phyloP scores from a whole-genome alignment of 164 flowering plant genomes.

The Brasenia schreberi region DNA sequence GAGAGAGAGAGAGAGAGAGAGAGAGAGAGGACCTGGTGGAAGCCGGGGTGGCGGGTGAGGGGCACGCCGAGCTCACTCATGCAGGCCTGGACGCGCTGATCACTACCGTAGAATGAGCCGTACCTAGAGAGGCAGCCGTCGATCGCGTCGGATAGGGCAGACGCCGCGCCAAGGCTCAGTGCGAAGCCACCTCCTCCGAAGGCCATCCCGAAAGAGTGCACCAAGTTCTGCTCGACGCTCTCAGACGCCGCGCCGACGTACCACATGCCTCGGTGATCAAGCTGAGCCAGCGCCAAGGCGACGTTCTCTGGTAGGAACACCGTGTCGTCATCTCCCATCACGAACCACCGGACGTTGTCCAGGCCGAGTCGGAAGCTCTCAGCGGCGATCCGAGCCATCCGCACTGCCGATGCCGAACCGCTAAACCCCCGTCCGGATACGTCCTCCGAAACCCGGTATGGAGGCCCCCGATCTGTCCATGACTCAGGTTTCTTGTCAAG shows the following conservation, averaged over 20 bases:
- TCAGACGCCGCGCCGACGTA: slow-evolving; percentile 75
- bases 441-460: slow-evolving; percentile 36
- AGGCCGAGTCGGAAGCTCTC: slow-evolving; percentile 39
- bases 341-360: slow-evolving; percentile 70
- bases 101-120: slow-evolving; percentile 56
- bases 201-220: slow-evolving; percentile 66
- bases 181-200: slow-evolving; percentile 95
- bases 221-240: slow-evolving; percentile 67
- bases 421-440: slow-evolving; percentile 28
- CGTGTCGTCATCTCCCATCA: slow-evolving; percentile 94
- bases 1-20: background rate
- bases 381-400: slow-evolving; percentile 54
- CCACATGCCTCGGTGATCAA: slow-evolving; percentile 54
- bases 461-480: slow-evolving; percentile 29
- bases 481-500: slow-evolving; percentile 27
- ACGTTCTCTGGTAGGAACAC: slow-evolving; percentile 69
- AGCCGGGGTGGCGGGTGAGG: slow-evolving; percentile 53
- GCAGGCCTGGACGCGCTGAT: slow-evolving; percentile 54
- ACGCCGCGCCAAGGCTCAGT: slow-evolving; percentile 53
- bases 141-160: slow-evolving; percentile 20
- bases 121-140: slow-evolving; percentile 63
- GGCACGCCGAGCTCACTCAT: slow-evolving; percentile 61
- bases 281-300: slow-evolving; percentile 37
- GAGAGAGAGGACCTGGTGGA: slow-evolving; percentile 52
- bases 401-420: slow-evolving; percentile 39